Evolutionary conservation across 768 basidiomycete genomes (phyloP), one percentile per base, ranked within the genome.

Genomic region (Cyathus striatus): DNA sequence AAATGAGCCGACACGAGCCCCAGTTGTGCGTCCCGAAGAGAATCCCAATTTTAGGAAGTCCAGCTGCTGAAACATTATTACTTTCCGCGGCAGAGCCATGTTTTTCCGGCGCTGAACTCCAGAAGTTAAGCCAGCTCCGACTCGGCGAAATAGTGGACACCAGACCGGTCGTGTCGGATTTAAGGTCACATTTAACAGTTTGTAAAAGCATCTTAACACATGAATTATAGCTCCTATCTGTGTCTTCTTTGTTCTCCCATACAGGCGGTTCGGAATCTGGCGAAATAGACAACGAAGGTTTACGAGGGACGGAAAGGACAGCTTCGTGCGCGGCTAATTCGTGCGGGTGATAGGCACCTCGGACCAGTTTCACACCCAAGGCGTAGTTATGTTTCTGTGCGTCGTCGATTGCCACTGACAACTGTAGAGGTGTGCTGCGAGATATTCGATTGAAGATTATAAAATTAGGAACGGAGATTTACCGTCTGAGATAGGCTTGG

Each of bases 11-110:
- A 48, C 77, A 81, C 44, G 86, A 89, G 21, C 65, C 65, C 73
- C 79, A 76, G 55, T 95, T 95, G 49, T 95, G 92, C 17, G 93
- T 93, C 1, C 86, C 92, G 50, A 96, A 92, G 2, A 93, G 64
- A 12, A 90, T 78, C 2, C 77, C 86, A 12, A 93, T 60, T 3
- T 50, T 37, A 13, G 57, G 55, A 1, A 40, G 36, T 5, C 38
- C 18, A 16, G 37, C 24, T 17, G 30, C 30, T n/a, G n/a, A n/a
- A n/a, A n/a, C n/a, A n/a, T n/a, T n/a, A n/a, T n/a, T n/a, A n/a
- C n/a, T n/a, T n/a, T n/a, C n/a, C n/a, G n/a, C n/a, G n/a, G n/a
- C n/a, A n/a, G n/a, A n/a, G n/a, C n/a, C n/a, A 16, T 32, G 30
- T 32, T 38, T 25, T 12, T 16, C 42, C 4, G 44, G 16, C n/a